A percentile compares a stretch with the other conserved stretches of the same genome.
Conservation (phyloP, 495 filamentous ascomycete genomes). For the Filosporella fistucella region DNA sequence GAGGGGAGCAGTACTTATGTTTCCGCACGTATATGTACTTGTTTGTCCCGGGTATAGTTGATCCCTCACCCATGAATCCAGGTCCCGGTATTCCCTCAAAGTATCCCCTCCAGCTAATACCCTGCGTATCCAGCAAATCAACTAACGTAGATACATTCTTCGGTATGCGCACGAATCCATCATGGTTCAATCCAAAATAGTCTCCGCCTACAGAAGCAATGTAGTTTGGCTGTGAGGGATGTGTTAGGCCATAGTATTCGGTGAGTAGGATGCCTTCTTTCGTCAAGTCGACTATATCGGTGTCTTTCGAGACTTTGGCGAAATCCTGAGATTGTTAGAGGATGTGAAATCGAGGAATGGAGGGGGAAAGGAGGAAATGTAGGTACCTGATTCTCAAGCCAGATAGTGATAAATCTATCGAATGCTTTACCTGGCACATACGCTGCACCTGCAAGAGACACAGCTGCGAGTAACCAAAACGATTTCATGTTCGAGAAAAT, state of each 20-base stretch:
- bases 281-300: constrained; percentile 49
- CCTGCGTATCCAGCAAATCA: constrained; percentile 59
- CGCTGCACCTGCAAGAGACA: constrained; percentile 1
- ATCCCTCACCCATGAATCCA: constrained; percentile 58
- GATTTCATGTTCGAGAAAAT: constrained; percentile 13
- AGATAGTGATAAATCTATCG: constrained; percentile 63
- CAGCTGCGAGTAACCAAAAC: constrained; percentile 6
- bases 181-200: constrained; percentile 65
- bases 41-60: constrained; percentile 35
- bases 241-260: constrained; percentile 56
- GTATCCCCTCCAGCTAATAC: constrained; percentile 62
- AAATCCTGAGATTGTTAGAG: constrained; percentile 42
- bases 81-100: constrained; percentile 63
- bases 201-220: constrained; percentile 59
- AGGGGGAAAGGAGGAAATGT: constrained; percentile 24
- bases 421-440: constrained; percentile 53
- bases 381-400: constrained; percentile 56
- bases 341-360: not conserved
- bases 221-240: constrained; percentile 58
- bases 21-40: constrained; percentile 65
- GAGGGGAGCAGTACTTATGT: constrained; percentile 57
- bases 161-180: constrained; percentile 53
- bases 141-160: constrained; percentile 63
- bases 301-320: constrained; percentile 41
- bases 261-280: constrained; percentile 59